phyloP scores from a whole-genome alignment of 345 rosid species.

The Orychophragmus violaceus region DNA sequence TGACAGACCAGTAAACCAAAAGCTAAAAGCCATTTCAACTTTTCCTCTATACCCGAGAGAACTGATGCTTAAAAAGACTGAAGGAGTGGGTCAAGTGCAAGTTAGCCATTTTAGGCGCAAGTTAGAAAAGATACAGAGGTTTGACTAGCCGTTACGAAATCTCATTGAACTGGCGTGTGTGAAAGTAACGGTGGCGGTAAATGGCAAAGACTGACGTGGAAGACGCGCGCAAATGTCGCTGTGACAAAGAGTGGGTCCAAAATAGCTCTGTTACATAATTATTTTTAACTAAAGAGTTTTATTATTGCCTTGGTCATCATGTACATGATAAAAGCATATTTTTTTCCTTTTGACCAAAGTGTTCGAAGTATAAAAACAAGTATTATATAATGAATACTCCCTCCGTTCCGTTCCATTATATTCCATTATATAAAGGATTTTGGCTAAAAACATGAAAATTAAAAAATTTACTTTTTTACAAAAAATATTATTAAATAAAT shows the following conservation, averaged over 20 bases:
- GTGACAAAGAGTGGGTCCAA: slow-evolving; percentile 7
- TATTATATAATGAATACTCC: no score
- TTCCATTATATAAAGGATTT: no score
- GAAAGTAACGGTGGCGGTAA: slow-evolving; percentile 1
- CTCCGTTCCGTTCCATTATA: no score
- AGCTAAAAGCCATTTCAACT: slow-evolving; percentile 18
- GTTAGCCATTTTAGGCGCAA: background rate
- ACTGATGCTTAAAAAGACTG: background rate
- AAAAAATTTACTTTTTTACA: no score
- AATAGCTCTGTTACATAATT: no score
- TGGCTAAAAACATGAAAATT: no score
- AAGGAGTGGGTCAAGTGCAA: slow-evolving; percentile 18
- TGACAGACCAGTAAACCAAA: slow-evolving; percentile 28
- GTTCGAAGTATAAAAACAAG: no score
- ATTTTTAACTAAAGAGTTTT: background rate
- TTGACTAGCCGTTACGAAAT: slow-evolving; percentile 24
- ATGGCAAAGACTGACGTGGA: slow-evolving; percentile 58
- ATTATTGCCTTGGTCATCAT: background rate
- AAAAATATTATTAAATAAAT: no score
- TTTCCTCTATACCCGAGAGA: slow-evolving; percentile 24
- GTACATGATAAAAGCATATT: background rate
- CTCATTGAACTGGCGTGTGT: background rate
- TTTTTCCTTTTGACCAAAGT: background rate
- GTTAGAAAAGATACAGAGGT: background rate
- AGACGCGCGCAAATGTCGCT: slow-evolving; percentile 83